phyloP scores from a whole-genome alignment of 192 early-diverging fungal genomes.

The Coemansia sp. region DNA sequence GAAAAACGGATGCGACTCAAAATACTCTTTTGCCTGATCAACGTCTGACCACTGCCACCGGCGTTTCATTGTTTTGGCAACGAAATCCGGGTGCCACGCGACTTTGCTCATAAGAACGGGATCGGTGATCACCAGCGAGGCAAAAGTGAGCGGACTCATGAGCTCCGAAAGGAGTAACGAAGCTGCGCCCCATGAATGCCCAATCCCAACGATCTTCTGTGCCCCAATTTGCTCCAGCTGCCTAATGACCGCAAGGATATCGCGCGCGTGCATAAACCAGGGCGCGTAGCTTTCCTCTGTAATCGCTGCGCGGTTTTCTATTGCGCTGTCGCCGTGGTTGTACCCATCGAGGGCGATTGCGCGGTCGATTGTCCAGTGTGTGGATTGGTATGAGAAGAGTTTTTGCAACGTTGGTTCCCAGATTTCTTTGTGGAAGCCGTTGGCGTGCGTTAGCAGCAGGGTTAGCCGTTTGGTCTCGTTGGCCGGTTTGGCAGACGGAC shows the following conservation, averaged over 20 bases:
- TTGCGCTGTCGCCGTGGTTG: conserved; percentile 54
- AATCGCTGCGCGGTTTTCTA: conserved; percentile 23
- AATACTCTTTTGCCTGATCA: conserved; percentile 20
- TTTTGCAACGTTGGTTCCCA: conserved; percentile 43
- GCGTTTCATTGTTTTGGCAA: conserved; percentile 17
- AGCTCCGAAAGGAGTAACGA: conserved; percentile 40
- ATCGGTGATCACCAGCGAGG: conserved; percentile 28
- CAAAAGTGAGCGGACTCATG: conserved; percentile 27
- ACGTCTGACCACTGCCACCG: conserved; percentile 18
- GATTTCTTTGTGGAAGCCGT: conserved; percentile 54
- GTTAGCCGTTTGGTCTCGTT: conserved; percentile 15
- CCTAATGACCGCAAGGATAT: conserved; percentile 28
- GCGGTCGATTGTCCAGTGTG: conserved; percentile 27
- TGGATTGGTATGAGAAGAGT: conserved; percentile 20
- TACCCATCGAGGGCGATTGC: conserved; percentile 40
- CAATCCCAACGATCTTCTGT: conserved; percentile 31
- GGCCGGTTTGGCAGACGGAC: not conserved
- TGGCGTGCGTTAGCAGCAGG: conserved; percentile 42
- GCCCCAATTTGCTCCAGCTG: conserved; percentile 17
- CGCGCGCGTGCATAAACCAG: conserved; percentile 34
- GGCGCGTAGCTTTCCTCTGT: conserved; percentile 15
- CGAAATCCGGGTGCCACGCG: not conserved
- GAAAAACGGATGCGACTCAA: conserved; percentile 35
- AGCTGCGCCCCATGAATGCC: conserved; percentile 49
- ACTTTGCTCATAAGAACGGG: conserved; percentile 21